Evolutionary conservation across 805 yeast species (phyloP), one percentile per base, ranked within the genome.

Genomic region (Sungouiozyma ichnusensis): DNA sequence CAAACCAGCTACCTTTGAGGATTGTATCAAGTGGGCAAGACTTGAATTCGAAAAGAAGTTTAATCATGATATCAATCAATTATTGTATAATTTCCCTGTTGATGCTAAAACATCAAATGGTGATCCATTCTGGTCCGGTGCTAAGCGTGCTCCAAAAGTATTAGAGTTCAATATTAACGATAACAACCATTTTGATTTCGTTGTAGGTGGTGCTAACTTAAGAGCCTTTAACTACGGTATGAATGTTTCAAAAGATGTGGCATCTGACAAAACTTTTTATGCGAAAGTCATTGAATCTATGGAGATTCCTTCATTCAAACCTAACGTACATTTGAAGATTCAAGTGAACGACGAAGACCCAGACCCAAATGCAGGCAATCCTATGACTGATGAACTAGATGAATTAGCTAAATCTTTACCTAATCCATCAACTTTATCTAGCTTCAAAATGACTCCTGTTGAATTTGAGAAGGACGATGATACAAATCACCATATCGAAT

Each of bases 401-500:
- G 62, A 70, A 45, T 67, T 92, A 43, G 85, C 94, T 19, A 78
- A 81, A 35, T 70, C 82, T 11, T 73, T 92, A 52, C 99, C 99
- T 20, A 77, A 84, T 42, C 95, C 97, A 33, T 77, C 94, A 2
- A 70, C 88, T 0, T 66, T 92, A 56, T 94, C 90, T 4, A 96
- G 95, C 2, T 88, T 82, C 68, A 74, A 94, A 59, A 71, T 92
- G 53, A 70, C 60, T 27, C 88, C 95, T n/a, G 92, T 82, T 38
- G 97, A 88, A 52, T 92, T 92, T 62, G 99, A 92, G 67, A 92
- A 92, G 67, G 99, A 92, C 67, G 98, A 92, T 63, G 99, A 92
- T 62, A 64, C 92, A 7, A 92, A 92, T 62, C 95, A 86, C 60
- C 99, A 92, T 65, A 90, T 92, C 54, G 95, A 90, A 61, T 92